Percentiles rank a stretch among this genome's conserved stretches.
Evolutionary conservation across 2,329 filamentous ascomycete species (phyloP).

Genomic region (Lasiodiplodia citricola): DNA sequence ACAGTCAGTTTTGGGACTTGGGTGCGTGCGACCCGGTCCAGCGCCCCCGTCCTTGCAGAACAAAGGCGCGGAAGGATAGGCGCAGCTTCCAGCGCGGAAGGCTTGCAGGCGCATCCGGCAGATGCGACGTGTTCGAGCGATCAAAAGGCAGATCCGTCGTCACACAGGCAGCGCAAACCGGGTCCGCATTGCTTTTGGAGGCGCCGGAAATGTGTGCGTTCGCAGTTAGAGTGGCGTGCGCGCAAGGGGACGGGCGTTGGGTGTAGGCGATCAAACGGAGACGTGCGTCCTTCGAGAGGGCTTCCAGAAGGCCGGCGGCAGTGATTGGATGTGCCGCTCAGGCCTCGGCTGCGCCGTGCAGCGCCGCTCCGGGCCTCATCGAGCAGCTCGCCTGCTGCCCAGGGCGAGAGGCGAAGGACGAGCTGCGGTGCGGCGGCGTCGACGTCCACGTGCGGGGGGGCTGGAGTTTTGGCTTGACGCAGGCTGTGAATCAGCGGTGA

Average conservation of each 20-base stretch:
- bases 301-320: conserved; percentile 34
- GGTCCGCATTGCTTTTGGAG: conserved; percentile 24
- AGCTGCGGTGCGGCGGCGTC: conserved; percentile 12
- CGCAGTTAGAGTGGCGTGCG: conserved; percentile 17
- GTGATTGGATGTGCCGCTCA: conserved; percentile 11
- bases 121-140: conserved; percentile 25
- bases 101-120: conserved; percentile 26
- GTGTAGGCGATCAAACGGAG: conserved; percentile 33
- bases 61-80: conserved; percentile 25
- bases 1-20: not conserved
- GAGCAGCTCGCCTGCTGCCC: conserved; percentile 18
- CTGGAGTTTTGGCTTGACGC: conserved; percentile 26
- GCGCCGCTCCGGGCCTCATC: conserved; percentile 8
- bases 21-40: conserved; percentile 15
- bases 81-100: conserved; percentile 24
- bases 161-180: conserved; percentile 23
- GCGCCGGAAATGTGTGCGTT: conserved; percentile 11
- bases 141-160: conserved; percentile 23
- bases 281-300: conserved; percentile 33
- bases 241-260: not conserved
- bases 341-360: conserved; percentile 11
- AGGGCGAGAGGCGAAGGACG: conserved; percentile 2
- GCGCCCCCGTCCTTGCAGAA: conserved; percentile 25
- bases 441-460: conserved; percentile 20
- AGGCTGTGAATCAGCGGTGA: conserved; percentile 17